Base-by-base conservation (phyloP, 345 rosid species). In the Cochlearia excelsa region DNA sequence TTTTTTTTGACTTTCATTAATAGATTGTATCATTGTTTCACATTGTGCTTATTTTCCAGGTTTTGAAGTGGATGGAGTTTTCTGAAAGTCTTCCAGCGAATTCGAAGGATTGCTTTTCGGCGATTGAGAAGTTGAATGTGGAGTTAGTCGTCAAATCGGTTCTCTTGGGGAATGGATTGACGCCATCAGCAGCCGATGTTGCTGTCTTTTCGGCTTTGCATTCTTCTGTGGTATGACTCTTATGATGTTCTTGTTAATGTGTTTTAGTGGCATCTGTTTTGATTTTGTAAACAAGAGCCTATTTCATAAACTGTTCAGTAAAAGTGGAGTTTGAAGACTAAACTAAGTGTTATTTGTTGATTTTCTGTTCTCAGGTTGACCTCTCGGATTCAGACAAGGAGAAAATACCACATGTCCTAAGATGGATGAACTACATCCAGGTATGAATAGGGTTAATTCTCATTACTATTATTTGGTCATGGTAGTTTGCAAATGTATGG, bases 401-500 rank as follows among this genome's bases (percentile, higher is more conserved):
- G 66, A 82, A 86, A 74, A 68, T 80, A 41, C 78, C 78, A 9
- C 86, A 86, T 75, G 78, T 88, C 26, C 46, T 79, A 70, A 82
- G 98, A 78, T 92, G 98, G 97, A 67, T 84, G 82, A 81, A 86
- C 65, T 84, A 86, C 80, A 75, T 88, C 51, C 97, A 92, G 91
- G 98, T 89, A 70, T 51, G 57, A 34, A 16, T 50, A 5, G 30
- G 30, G 7, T 28, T 35, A 46, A 28, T 47, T 52, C 23, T 34
- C 63, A 9, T 48, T 54, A 38, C 61, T 16, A 16, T 44, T 27
- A 31, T 26, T 37, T 63, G 55, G 9, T 28, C 44, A 35, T 16
- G 28, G 38, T 61, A 30, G 46, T 55, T 46, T 55, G 57, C 30
- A 41, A 7, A 5, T 39, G 37, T 27, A 8, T 50, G 40, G 51